Base-by-base conservation (phyloP, 768 basidiomycete genomes). In the Termitomyces sp. region DNA sequence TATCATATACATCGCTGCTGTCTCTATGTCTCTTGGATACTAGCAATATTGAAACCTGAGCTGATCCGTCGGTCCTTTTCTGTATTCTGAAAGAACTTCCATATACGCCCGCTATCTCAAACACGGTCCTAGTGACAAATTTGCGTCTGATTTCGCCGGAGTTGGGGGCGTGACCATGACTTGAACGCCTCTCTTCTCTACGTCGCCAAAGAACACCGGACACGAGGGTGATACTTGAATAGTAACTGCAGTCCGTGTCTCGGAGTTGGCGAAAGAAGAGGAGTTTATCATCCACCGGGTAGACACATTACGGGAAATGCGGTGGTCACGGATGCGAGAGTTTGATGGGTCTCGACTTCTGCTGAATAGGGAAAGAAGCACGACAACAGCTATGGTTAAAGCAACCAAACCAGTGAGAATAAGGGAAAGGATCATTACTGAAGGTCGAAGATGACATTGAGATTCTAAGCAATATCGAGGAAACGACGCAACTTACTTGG, bases 91-190 rank as follows among this genome's bases (percentile, higher is more conserved):
- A 20, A 30, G 28, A 30, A 26, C 36, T 22, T n/a, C 10, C 2
- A 36, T n/a, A 24, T 32, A 22, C 28, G 7, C 33, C 14, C 10
- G 28, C 26, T 51, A 24, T 22, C 22, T 26, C 22, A 10, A 28
- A 46, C 28, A n/a, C 26, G 16, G 43, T 38, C 18, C 24, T 18
- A 7, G 6, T 0, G 46, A 16, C 30, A 1, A 7, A 14, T 9
- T 11, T 16, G 18, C 44, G 36, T 62, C 60, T 51, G 57, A 55
- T 57, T 65, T 67, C 45, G 64, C 63, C 1, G 71, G 71, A 16
- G 70, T 71, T 24, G 71, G 71, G 13, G 71, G 71, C 46, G 71
- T 72, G 32, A 72, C 52, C 56, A 67, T 60, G n/a, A 71, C 64
- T 46, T 65, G 67, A 36, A 72, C 63, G 2, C 60, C 58, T 26